Base-by-base conservation (phyloP, 164 flowering plant genomes). In the Magnolia changhungtana region DNA sequence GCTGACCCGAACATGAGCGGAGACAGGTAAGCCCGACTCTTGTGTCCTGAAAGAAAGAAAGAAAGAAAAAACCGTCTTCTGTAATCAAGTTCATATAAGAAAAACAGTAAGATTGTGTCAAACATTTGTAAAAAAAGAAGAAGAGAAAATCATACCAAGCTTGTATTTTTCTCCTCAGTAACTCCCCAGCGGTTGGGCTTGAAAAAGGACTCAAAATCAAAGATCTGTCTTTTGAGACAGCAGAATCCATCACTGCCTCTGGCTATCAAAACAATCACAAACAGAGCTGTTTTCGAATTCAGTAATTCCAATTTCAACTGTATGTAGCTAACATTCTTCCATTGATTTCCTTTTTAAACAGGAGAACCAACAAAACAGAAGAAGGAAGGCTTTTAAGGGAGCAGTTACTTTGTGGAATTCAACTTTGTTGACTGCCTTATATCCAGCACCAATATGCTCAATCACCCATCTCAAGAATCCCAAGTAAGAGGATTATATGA, bases 21-120 rank as follows among this genome's bases (percentile, higher is more conserved):
- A 85, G 72, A 85, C 92, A 2, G 95, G 97, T 72, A 89, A 80
- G 21, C 98, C 97, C 20, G 94, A 93, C 80, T 93, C 97, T 78
- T 89, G 93, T 85, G 90, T 90, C 95, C 97, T 94, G 88, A 75
- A 82, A 74, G 59, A 51, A 50, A 5, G 4, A 67, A 29, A 31
- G 4, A 67, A 29, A 31, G 67, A 21, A 49, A 6, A 1, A 37
- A 69, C 18, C 63, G 74, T 27, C n/a, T 14, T 37, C 52, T 75
- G 29, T 10, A 72, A 67, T 65, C 20, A 37, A 67, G 19, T 21
- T 8, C 3, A 21, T 27, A 63, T 18, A 3, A 59, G 31, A 9
- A 4, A 72, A 61, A 27, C 29, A 27, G 29, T 27, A 27, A 27
- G 29, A 27, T 27, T 27, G 29, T 27, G 29, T 27, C 29, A 27